Base-by-base conservation (phyloP, 148 eudicot genomes). In the Rhododendron henanense region DNA sequence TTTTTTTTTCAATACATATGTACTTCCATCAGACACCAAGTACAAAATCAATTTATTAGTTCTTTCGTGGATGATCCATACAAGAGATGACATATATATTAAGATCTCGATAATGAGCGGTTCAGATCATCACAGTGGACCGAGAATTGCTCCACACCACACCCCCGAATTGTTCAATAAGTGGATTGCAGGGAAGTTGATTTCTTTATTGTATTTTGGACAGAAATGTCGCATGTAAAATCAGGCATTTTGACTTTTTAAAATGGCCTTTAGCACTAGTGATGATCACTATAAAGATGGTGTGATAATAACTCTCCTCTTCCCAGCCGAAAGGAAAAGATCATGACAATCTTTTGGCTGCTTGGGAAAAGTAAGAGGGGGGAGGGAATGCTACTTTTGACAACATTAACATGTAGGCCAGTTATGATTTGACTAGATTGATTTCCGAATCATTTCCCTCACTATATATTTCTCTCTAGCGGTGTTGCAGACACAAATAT, bases 371-470 rank as follows among this genome's bases (percentile, higher is more conserved):
- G 35, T 19, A 81, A 59, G 18, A 11, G n/a, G 13, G 59, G 19
- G 19, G 37, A 1, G 63, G 57, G 59, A 6, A 6, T 11, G 31
- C 10, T 10, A 4, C 28, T 21, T 18, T 84, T 47, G 85, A 84
- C 28, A 47, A 48, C 28, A 83, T 31, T 18, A 83, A 45, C 31
- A 83, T 31, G 45, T 53, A 83, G 77, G 47, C 85, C 50, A 10
- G 45, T 37, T 83, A 48, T 25, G 85, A 83, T 83, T 83, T 83
- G 57, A 83, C n/a, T 25, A 19, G 53, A 6, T 82, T 39, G 9
- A 53, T 21, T 82, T 73, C 37, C 37, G 7, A 39, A 39, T 76
- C 53, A 82, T 35, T 82, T 51, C 31, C n/a, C 71, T 8, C 11
- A 10, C 4, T 82, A 3, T 41, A 15, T 53, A 59, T 55, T 13